Base-by-base conservation (phyloP, 495 filamentous ascomycete genomes). In the Daldinia grandis region DNA sequence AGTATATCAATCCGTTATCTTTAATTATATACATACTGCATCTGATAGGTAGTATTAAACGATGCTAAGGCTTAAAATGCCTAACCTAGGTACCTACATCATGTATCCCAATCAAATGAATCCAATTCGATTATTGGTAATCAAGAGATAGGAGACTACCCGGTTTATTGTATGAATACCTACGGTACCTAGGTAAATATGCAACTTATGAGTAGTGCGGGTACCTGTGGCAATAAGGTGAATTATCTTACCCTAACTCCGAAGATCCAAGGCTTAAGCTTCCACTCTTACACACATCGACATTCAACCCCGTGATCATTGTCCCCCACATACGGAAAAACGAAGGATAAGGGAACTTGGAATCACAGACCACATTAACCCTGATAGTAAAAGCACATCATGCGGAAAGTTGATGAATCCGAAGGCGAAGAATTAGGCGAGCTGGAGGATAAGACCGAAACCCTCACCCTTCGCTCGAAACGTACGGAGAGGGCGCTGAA, bases 381-480 rank as follows among this genome's bases (percentile, higher is more conserved):
- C n/a, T 7, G 14, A 19, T 0, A 42, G 0, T 4, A 0, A 24
- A 5, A 9, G 5, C 5, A 49, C 28, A 49, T 24, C 15, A 76
- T 75, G 75, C 51, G 58, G 5, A 77, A 65, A 33, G 25, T 40
- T 25, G 67, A 73, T 0, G 44, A 37, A 5, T 49, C 24, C 15
- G 73, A 75, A 8, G 75, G 73, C 19, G 72, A 73, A 42, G 69
- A 77, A 15, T 49, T 75, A 10, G 72, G 69, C 5, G 63, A 40
- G 44, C 55, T 77, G 27, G 75, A 77, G 17, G 75, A 77, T 53
- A 75, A 71, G 24, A 77, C 75, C 1, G 71, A 75, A 27, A 54
- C 78, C 4, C 72, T 87, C 14, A 64, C 78, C 0, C 73, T 84
- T 30, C 80, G 73, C 28, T 87, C 85, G 8, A 87, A 86, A 64